Conservation (phyloP, 2,329 filamentous ascomycete species). For the Xylaria sp. region DNA sequence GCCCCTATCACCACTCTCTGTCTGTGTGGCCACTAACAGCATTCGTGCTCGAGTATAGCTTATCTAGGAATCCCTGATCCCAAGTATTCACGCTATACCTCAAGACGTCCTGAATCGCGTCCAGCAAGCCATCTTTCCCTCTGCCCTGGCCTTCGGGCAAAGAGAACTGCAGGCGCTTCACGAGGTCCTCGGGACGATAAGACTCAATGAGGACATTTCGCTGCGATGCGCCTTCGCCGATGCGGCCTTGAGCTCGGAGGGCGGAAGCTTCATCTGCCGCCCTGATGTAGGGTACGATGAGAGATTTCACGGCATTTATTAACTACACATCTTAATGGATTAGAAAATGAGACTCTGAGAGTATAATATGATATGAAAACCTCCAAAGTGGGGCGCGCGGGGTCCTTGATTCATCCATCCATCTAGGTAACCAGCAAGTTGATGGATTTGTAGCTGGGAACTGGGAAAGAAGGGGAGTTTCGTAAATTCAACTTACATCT, state of each 20-base stretch:
- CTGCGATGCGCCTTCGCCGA: constrained; percentile 52
- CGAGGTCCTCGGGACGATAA: constrained; percentile 67
- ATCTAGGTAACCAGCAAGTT: not conserved
- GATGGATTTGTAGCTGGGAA: not conserved
- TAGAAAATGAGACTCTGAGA: constrained; percentile 9
- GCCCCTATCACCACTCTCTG: not conserved
- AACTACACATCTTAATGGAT: constrained; percentile 61
- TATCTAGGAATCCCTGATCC: constrained; percentile 96
- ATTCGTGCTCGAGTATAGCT: constrained; percentile 91
- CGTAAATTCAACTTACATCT: constrained; percentile 55
- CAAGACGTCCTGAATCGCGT: constrained; percentile 76
- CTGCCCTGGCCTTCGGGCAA: constrained; percentile 67
- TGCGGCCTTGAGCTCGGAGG: constrained; percentile 64
- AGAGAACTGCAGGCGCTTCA: constrained; percentile 66
- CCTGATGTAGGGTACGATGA: constrained; percentile 77
- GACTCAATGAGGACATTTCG: constrained; percentile 73
- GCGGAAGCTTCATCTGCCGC: constrained; percentile 72
- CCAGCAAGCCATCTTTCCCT: constrained; percentile 79
- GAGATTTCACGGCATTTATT: constrained; percentile 71
- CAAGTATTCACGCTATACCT: constrained; percentile 97
- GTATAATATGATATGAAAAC: not conserved
- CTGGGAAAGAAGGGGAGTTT: constrained; percentile 14
- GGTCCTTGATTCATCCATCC: constrained; percentile 1
- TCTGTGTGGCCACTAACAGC: constrained; percentile 64
- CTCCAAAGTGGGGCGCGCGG: constrained; percentile 18